These are phyloP conservation scores for Penicillium glabrum DNA, from an alignment of 2,329 filamentous ascomycete species.

Conservation along the genomic window DNA sequence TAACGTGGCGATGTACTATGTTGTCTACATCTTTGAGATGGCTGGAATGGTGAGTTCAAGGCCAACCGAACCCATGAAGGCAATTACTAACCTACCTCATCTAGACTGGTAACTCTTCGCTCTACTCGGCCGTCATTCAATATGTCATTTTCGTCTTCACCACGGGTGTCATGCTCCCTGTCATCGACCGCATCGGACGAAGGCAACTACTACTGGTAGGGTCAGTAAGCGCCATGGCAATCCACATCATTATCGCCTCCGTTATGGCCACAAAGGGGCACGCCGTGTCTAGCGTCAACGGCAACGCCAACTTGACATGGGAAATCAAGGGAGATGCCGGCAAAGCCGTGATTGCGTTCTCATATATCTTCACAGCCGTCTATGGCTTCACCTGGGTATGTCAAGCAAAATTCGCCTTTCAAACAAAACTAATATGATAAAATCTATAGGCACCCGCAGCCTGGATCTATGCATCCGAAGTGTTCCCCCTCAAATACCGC, in stretches of 20 bases:
- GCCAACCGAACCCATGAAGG: neutral
- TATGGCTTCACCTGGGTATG: conserved; percentile 43
- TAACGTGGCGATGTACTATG: conserved; percentile 61
- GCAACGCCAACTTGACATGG: conserved; percentile 49
- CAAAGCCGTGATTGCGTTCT: conserved; percentile 63
- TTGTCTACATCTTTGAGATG: conserved; percentile 63
- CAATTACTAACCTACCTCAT: conserved; percentile 2
- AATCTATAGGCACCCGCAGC: conserved; percentile 51
- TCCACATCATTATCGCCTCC: conserved; percentile 57
- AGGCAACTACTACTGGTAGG: conserved; percentile 50
- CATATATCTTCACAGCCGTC: conserved; percentile 51
- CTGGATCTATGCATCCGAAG: conserved; percentile 61
- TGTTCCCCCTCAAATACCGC: conserved; percentile 65
- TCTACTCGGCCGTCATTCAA: conserved; percentile 57
- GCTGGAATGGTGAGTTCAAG: conserved; percentile 46
- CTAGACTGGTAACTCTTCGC: conserved; percentile 38
- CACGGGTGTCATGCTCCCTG: conserved; percentile 51
- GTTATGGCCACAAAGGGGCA: conserved; percentile 53
- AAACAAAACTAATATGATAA: neutral
- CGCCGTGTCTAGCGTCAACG: conserved; percentile 45
- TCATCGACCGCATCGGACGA: conserved; percentile 53
- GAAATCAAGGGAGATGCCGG: conserved; percentile 50
- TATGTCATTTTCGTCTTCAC: conserved; percentile 59
- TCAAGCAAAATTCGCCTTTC: conserved; percentile 21
- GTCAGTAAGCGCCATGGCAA: conserved; percentile 45